These are phyloP conservation scores for Linum lewisii DNA, from an alignment of 345 rosid species.

Conservation along the genomic window DNA sequence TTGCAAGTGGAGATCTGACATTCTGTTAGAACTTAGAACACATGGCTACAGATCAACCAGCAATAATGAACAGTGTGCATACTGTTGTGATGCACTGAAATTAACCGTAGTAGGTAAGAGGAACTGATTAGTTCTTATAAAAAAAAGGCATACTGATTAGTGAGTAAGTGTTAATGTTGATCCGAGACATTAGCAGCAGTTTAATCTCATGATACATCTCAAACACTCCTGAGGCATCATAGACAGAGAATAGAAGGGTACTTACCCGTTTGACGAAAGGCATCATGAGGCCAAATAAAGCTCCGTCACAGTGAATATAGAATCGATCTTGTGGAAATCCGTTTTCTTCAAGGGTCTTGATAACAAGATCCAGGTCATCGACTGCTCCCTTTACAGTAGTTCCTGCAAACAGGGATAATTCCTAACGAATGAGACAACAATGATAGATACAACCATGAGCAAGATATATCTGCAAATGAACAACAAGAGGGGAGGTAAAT, in stretches of 20 bases:
- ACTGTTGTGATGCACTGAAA: too few species aligned
- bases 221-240: too few species aligned
- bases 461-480: neutral
- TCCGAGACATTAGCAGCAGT: too few species aligned
- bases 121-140: too few species aligned
- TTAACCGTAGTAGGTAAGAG: too few species aligned
- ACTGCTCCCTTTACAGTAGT: constrained; percentile 98
- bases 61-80: too few species aligned
- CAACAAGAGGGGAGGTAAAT: constrained; percentile 1
- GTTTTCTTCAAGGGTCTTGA: constrained; percentile 74
- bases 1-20: too few species aligned
- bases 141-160: too few species aligned
- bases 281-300: constrained; percentile 97
- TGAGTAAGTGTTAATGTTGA: too few species aligned
- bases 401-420: constrained; percentile 30
- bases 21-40: too few species aligned
- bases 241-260: constrained; percentile 3
- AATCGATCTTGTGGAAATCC: constrained; percentile 68
- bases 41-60: too few species aligned
- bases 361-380: constrained; percentile 92
- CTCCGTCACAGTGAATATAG: constrained; percentile 97
- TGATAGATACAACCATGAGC: neutral
- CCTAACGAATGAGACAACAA: neutral
- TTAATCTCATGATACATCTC: too few species aligned
- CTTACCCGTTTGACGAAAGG: constrained; percentile 90